Evolutionary conservation across 108 stramenopile genomes (phyloP), one percentile per base, ranked within the genome.

Genomic region (Pseudonitzschia multistriata): DNA sequence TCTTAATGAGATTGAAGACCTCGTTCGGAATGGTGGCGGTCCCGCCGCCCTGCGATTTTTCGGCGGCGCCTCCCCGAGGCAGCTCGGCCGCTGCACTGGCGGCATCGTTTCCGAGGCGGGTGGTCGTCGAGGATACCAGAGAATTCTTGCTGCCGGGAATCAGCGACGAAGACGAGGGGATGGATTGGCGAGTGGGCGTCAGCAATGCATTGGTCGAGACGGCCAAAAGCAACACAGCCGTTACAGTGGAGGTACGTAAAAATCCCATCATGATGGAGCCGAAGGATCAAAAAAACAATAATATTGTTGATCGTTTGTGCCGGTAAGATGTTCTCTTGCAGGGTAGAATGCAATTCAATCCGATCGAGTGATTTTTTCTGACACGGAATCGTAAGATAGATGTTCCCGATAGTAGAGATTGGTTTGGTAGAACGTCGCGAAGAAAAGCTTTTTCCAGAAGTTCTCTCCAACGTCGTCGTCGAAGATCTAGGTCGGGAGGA

Each of bases 1-100:
- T 72, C 84, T 98, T 96, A 55, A 95, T 90, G 29, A 98, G 77
- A 79, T 98, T 98, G 81, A 98, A 94, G 22, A 94, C 79, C 79
- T 91, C 89, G 65, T 82, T 85, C 48, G 88, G 83, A 45, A 94
- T 87, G 27, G 89, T 86, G 7, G 91, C 88, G 27, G 88, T 89
- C 11, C 90, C 90, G 42, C 66, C 66, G 11, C 60, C 45, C 55
- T 70, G 30, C 3, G 39, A 19, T 13, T 5, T 64, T 25, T 22
- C n/a, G 2, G 35, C 22, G 24, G 11, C 34, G 21, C 75, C 75
- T 5, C 68, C 75, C 36, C 68, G 37, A 10, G 77, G 77, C 22
- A 67, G 27, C 21, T 78, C 71, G 10, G 60, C 68, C 1, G 68
- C 61, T 7, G 75, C 57, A 52, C 24, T 37, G 27, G 67, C 67